These are phyloP conservation scores for Cladosporium sp. DNA, from an alignment of 2,329 filamentous ascomycete genomes.

Conservation along the genomic window DNA sequence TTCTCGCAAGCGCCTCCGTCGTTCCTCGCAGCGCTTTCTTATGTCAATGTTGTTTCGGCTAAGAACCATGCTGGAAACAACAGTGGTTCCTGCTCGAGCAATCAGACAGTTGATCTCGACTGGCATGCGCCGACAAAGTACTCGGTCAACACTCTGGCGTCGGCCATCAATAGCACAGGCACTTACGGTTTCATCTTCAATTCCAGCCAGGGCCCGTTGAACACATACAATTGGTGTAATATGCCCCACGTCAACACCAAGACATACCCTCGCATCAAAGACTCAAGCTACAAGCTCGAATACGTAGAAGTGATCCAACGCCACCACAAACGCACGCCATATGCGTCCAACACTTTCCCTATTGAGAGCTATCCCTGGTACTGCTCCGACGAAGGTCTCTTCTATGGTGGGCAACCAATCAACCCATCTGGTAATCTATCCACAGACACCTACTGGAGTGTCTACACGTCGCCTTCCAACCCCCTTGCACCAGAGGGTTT, in stretches of 20 bases:
- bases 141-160: slow-evolving; percentile 57
- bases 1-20: slow-evolving; percentile 20
- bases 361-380: slow-evolving; percentile 68
- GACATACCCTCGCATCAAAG: slow-evolving; percentile 56
- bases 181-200: slow-evolving; percentile 73
- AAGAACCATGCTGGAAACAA: slow-evolving; percentile 2
- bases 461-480: slow-evolving; percentile 59
- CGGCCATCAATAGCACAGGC: slow-evolving; percentile 56
- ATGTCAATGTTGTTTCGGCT: not conserved
- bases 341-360: slow-evolving; percentile 72
- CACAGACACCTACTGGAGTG: slow-evolving; percentile 61
- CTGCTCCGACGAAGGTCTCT: slow-evolving; percentile 66
- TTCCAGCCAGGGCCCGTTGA: slow-evolving; percentile 54
- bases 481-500: slow-evolving; percentile 65
- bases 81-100: slow-evolving; percentile 12
- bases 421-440: slow-evolving; percentile 43
- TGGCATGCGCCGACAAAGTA: slow-evolving; percentile 58
- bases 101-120: slow-evolving; percentile 35
- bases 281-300: slow-evolving; percentile 57
- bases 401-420: slow-evolving; percentile 62
- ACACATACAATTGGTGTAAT: slow-evolving; percentile 75
- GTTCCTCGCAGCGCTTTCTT: slow-evolving; percentile 18
- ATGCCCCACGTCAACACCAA: slow-evolving; percentile 73
- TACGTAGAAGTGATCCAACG: slow-evolving; percentile 82
- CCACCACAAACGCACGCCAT: slow-evolving; percentile 81